Percentiles rank a stretch among this genome's conserved stretches.
These are phyloP conservation scores for Mycena alexandri DNA, from an alignment of 768 basidiomycete genomes.

Conservation along the genomic window DNA sequence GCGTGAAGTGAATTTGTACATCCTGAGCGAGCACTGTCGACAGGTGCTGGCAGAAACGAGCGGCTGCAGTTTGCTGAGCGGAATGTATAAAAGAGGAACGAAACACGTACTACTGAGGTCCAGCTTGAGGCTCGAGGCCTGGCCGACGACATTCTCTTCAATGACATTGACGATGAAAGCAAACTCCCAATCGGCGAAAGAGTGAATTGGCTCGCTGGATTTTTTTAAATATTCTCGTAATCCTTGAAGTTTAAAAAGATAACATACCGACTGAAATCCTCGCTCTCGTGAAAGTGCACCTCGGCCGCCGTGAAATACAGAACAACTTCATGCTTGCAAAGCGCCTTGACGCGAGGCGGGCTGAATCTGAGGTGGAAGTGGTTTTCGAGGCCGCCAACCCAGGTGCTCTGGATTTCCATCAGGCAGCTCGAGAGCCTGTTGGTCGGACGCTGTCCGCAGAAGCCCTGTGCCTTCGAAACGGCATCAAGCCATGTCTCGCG, in stretches of 20 bases:
- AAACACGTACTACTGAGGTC: conserved; percentile 32
- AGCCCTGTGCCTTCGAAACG: conserved; percentile 6
- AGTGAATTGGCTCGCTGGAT: not conserved
- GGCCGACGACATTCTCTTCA: conserved; percentile 25
- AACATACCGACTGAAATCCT: conserved; percentile 13
- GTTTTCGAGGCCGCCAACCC: conserved; percentile 32
- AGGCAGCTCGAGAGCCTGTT: conserved; percentile 31
- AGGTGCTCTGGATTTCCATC: conserved; percentile 34
- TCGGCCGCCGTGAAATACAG: conserved; percentile 38
- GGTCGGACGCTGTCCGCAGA: conserved; percentile 22
- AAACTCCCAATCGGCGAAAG: conserved; percentile 28
- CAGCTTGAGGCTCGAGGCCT: conserved; percentile 25
- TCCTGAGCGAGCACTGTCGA: conserved; percentile 3
- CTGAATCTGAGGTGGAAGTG: conserved; percentile 41
- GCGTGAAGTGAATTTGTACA: conserved; percentile 4
- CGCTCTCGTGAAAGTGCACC: conserved; percentile 5
- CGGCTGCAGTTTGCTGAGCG: conserved; percentile 10
- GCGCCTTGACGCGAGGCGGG: conserved; percentile 35
- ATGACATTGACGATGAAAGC: conserved; percentile 37
- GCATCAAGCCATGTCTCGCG: conserved; percentile 9
- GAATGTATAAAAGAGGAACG: not conserved
- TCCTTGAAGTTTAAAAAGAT: not conserved
- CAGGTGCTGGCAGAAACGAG: conserved; percentile 31
- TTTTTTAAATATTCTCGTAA: not conserved
- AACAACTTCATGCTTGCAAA: conserved; percentile 40